phyloP scores from a whole-genome alignment of 495 filamentous ascomycete genomes.

The Patellaria atrata region DNA sequence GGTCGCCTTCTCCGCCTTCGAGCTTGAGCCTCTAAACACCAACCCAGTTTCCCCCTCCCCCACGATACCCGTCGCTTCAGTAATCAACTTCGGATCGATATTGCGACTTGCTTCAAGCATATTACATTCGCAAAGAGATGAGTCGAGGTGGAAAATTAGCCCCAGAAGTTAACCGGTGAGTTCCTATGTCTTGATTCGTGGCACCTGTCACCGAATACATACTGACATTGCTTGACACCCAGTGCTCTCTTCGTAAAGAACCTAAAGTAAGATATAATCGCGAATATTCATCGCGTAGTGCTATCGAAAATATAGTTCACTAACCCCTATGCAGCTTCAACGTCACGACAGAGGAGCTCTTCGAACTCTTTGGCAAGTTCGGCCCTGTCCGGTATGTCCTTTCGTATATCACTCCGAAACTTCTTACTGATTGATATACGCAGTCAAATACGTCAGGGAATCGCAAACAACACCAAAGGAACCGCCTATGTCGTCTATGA shows the following conservation, averaged over 20 bases:
- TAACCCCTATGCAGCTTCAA: conserved; percentile 54
- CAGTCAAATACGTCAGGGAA: conserved; percentile 97
- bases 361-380: conserved; percentile 90
- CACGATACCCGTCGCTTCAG: too few species aligned
- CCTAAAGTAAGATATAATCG: conserved; percentile 51
- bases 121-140: conserved; percentile 40
- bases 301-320: conserved; percentile 10
- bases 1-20: too few species aligned
- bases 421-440: conserved; percentile 6
- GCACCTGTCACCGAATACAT: conserved; percentile 11
- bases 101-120: too few species aligned
- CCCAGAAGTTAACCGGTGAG: conserved; percentile 89
- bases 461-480: conserved; percentile 92
- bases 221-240: conserved; percentile 20
- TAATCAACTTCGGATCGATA: too few species aligned
- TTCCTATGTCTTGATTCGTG: conserved; percentile 13
- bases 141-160: conserved; percentile 77
- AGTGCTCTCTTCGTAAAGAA: conserved; percentile 98
- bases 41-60: too few species aligned
- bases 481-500: conserved; percentile 99
- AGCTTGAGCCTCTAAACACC: too few species aligned
- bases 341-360: conserved; percentile 85
- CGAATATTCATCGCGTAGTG: neutral
- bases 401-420: neutral
- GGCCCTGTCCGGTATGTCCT: conserved; percentile 71